These are phyloP conservation scores for Ophiosphaerella herpotricha DNA, from an alignment of 2,329 filamentous ascomycete genomes.

Conservation along the genomic window DNA sequence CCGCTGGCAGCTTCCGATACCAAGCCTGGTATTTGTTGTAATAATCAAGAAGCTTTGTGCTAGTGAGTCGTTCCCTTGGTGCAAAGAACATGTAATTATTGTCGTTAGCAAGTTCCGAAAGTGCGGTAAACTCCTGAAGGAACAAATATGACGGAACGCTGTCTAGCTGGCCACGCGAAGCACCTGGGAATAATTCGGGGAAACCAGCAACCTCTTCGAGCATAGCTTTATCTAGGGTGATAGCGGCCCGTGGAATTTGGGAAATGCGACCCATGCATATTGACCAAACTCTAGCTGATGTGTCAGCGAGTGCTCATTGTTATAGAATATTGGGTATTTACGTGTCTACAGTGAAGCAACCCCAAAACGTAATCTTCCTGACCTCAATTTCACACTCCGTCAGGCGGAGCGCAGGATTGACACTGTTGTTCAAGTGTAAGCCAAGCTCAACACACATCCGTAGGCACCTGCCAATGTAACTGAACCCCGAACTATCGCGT, in stretches of 20 bases:
- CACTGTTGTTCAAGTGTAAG: slow-evolving; percentile 58
- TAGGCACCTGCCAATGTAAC: slow-evolving; percentile 72
- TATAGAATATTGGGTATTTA: slow-evolving; percentile 32
- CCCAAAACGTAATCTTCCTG: slow-evolving; percentile 59
- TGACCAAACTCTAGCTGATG: slow-evolving; percentile 47
- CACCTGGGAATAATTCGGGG: slow-evolving; percentile 41
- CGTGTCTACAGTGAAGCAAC: slow-evolving; percentile 56
- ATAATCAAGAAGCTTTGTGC: slow-evolving; percentile 64
- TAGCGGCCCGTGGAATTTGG: slow-evolving; percentile 54
- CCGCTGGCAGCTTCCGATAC: slow-evolving; percentile 70
- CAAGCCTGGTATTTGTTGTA: slow-evolving; percentile 73
- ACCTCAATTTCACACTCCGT: slow-evolving; percentile 53
- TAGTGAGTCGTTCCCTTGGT: slow-evolving; percentile 67
- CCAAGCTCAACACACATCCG: slow-evolving; percentile 74
- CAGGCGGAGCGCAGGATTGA: slow-evolving; percentile 36
- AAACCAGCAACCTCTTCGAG: slow-evolving; percentile 63
- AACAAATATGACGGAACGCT: slow-evolving; percentile 41
- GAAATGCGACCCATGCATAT: slow-evolving; percentile 54
- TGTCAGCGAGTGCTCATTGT: slow-evolving; percentile 3
- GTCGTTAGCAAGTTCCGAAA: slow-evolving; percentile 75
- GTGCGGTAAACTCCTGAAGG: slow-evolving; percentile 64
- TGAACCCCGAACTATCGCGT: slow-evolving; percentile 73
- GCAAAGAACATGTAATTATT: slow-evolving; percentile 74
- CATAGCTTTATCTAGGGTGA: slow-evolving; percentile 54
- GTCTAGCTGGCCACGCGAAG: slow-evolving; percentile 13